A percentile compares a stretch with the other conserved stretches of the same genome.
phyloP scores from a whole-genome alignment of 2,329 filamentous ascomycete species.

The Fusarium goolgardi region DNA sequence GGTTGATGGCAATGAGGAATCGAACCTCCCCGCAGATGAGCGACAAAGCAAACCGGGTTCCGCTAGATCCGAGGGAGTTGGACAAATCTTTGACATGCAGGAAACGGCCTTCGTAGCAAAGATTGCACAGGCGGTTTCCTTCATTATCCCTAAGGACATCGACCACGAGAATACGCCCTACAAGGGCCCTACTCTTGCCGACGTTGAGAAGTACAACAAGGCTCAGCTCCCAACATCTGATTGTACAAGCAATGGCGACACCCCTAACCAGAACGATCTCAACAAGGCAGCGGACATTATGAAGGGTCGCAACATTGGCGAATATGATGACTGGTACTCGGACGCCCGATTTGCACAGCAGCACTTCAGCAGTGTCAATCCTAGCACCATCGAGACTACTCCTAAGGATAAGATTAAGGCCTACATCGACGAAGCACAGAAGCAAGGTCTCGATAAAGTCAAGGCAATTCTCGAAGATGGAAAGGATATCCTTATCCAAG shows the following conservation, averaged over 20 bases:
- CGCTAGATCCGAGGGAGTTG: conserved; percentile 1
- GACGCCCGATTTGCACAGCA: conserved; percentile 33
- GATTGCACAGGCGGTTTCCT: conserved; percentile 10
- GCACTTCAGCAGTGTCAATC: conserved; percentile 32
- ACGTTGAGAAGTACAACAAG: conserved; percentile 19
- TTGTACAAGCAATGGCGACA: background rate
- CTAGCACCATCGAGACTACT: conserved; percentile 14
- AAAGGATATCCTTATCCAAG: conserved; percentile 33
- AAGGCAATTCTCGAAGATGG: conserved; percentile 12
- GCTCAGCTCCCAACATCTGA: background rate
- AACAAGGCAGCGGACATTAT: conserved; percentile 25
- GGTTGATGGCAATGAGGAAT: background rate
- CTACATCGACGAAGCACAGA: conserved; percentile 18
- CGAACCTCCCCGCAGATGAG: conserved; percentile 9
- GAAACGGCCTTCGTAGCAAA: background rate
- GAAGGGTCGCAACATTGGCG: conserved; percentile 30
- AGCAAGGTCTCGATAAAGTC: conserved; percentile 26
- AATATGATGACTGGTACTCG: conserved; percentile 32
- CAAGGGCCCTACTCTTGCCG: conserved; percentile 16
- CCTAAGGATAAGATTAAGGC: conserved; percentile 7
- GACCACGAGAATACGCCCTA: conserved; percentile 1
- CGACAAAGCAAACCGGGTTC: background rate
- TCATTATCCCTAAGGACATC: conserved; percentile 14
- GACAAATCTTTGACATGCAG: conserved; percentile 18
- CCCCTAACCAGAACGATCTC: background rate